Base-by-base conservation (phyloP, 768 basidiomycete genomes). In the Pleurotus platypus region DNA sequence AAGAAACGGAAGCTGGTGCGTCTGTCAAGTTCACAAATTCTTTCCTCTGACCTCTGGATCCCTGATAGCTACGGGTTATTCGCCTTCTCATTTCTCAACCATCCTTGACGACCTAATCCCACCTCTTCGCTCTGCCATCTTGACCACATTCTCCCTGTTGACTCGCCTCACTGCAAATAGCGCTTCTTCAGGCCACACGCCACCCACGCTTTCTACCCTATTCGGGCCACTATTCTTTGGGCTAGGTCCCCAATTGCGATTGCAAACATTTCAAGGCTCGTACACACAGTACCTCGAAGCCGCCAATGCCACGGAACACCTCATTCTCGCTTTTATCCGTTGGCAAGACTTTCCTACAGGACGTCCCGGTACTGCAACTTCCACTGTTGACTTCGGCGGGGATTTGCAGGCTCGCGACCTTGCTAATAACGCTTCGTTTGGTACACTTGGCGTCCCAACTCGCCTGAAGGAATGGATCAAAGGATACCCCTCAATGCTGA, bases 211-310 rank as follows among this genome's bases (percentile, higher is more conserved):
- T 39, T 92, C 94, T 1, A 85, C 92, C 13, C 81, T 96, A 5
- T 96, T 98, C 67, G 90, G 90, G 0, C 93, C 94, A 1, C 75
- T 96, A 22, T 72, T 98, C 47, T 98, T 98, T 62, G 94, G 94
- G 54, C 81, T 95, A 57, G 78, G 78, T 11, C 76, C 79, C 1
- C 73, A 78, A 24, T 74, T 76, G 1, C 37, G 51, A 54, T 39
- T 39, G 12, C 71, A 79, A 51, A 71, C 77, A 4, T 80, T 80
- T 65, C 78, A 78, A 58, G 76, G 79, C 66, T 71, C 78, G 1
- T 80, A 80, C 62, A 64, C 75, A 6, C 78, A 78, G 64, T 98
- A 93, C 68, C 82, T 96, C 30, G 86, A 90, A 46, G 80, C 91
- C 13, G 87, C 88, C 3, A 84, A 87, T 37, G 96, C 95, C 1